These are phyloP conservation scores for Tricholoma furcatifolium DNA, from an alignment of 768 basidiomycete genomes.

Conservation along the genomic window DNA sequence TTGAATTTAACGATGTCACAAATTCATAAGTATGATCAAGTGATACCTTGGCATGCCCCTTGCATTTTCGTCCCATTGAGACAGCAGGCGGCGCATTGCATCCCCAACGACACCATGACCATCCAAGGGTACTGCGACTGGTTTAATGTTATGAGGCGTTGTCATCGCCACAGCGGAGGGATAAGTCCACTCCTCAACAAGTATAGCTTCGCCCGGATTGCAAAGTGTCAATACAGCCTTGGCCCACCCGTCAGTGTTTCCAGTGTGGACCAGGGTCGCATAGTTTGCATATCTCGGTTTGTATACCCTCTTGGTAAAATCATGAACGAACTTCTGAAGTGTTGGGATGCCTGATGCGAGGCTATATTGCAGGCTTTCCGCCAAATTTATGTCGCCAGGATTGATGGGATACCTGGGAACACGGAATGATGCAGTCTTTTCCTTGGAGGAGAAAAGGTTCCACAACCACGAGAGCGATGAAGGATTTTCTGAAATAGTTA, in stretches of 20 bases:
- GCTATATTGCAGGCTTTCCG: slow-evolving; percentile 68
- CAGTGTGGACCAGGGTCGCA: slow-evolving; percentile 53
- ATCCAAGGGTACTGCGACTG: slow-evolving; percentile 68
- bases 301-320: slow-evolving; percentile 54
- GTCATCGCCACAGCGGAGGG: slow-evolving; percentile 46
- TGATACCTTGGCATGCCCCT: slow-evolving; percentile 55
- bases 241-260: slow-evolving; percentile 73
- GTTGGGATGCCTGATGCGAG: slow-evolving; percentile 52
- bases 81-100: slow-evolving; percentile 56
- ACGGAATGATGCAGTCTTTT: slow-evolving; percentile 45
- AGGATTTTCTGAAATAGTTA: slow-evolving; percentile 22
- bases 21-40: not conserved
- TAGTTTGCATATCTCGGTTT: slow-evolving; percentile 64
- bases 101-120: slow-evolving; percentile 64
- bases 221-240: slow-evolving; percentile 60
- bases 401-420: slow-evolving; percentile 60
- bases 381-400: slow-evolving; percentile 54
- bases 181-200: slow-evolving; percentile 76
- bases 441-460: slow-evolving; percentile 46
- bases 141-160: slow-evolving; percentile 38
- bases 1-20: not conserved
- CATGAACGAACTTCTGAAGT: slow-evolving; percentile 53
- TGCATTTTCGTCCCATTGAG: slow-evolving; percentile 61
- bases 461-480: slow-evolving; percentile 56
- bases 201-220: slow-evolving; percentile 61